These are phyloP conservation scores for Circinella umbellata DNA, from an alignment of 371 early-diverging fungal genomes.

Conservation along the genomic window DNA sequence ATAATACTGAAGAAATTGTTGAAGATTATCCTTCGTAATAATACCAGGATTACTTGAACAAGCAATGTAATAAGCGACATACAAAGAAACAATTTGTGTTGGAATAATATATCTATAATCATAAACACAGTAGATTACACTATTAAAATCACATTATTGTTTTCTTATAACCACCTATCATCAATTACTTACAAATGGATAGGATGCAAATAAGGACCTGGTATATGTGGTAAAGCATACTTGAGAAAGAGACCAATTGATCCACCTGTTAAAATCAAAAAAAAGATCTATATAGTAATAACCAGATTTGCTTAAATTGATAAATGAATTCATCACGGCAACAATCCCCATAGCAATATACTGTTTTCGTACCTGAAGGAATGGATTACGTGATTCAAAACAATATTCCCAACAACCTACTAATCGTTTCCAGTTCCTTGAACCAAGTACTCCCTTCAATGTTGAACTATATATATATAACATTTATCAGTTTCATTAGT, in stretches of 20 bases:
- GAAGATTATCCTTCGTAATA: constrained; percentile 60
- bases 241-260: constrained; percentile 36
- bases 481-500: neutral
- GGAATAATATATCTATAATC: constrained; percentile 52
- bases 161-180: too few species aligned
- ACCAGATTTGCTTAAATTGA: too few species aligned
- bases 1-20: constrained; percentile 55
- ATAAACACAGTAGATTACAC: neutral
- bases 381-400: constrained; percentile 53
- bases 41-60: constrained; percentile 71
- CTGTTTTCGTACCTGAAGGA: constrained; percentile 38
- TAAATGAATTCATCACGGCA: too few species aligned
- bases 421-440: constrained; percentile 25
- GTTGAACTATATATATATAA: constrained; percentile 11
- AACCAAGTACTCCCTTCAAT: constrained; percentile 28
- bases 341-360: too few species aligned
- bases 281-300: constrained; percentile 34
- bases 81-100: constrained; percentile 59
- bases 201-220: constrained; percentile 38
- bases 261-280: constrained; percentile 31
- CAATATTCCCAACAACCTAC: constrained; percentile 40
- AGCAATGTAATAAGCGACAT: constrained; percentile 59
- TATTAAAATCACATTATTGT: neutral
- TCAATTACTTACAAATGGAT: constrained; percentile 38
- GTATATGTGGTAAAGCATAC: constrained; percentile 44